Evolutionary conservation across 495 filamentous ascomycete species (phyloP).

Genomic region (Neurospora cerealis): DNA sequence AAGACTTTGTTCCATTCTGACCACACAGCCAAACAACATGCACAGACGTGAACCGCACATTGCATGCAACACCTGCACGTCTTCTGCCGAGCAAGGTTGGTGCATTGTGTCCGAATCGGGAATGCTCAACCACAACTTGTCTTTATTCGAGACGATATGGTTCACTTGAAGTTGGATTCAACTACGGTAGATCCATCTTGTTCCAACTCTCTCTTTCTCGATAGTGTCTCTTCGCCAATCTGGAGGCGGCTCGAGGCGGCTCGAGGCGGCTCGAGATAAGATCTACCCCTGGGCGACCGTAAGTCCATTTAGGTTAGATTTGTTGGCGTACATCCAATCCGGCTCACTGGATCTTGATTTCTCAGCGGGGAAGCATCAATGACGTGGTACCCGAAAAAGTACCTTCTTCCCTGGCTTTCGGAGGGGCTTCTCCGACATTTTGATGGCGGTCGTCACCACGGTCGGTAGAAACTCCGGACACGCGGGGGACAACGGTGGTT

Average conservation of each 20-base stretch:
- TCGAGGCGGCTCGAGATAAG: not conserved
- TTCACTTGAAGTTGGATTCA: not conserved
- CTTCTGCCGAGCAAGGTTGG: not conserved
- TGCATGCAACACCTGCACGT: not conserved
- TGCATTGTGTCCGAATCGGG: not conserved
- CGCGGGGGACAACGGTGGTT: not conserved
- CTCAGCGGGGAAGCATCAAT: not conserved
- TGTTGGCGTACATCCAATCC: not conserved
- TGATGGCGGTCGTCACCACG: not conserved
- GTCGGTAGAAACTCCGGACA: not conserved
- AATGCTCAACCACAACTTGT: not conserved
- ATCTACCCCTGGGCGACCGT: not conserved
- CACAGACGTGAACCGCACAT: not conserved
- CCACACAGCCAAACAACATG: not conserved
- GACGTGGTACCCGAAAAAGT: not conserved
- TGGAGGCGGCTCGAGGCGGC: not conserved
- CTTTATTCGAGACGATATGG: not conserved
- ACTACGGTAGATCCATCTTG: not conserved
- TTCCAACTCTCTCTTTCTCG: not conserved
- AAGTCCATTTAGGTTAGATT: not conserved
- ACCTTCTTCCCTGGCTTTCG: too few species aligned
- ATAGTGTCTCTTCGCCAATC: not conserved
- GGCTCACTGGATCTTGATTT: not conserved
- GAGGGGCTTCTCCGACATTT: too few species aligned
- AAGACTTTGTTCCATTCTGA: not conserved